Evolutionary conservation across 2,329 filamentous ascomycete species (phyloP), one percentile per base, ranked within the genome.

Genomic region (Pseudocercospora eumusae): DNA sequence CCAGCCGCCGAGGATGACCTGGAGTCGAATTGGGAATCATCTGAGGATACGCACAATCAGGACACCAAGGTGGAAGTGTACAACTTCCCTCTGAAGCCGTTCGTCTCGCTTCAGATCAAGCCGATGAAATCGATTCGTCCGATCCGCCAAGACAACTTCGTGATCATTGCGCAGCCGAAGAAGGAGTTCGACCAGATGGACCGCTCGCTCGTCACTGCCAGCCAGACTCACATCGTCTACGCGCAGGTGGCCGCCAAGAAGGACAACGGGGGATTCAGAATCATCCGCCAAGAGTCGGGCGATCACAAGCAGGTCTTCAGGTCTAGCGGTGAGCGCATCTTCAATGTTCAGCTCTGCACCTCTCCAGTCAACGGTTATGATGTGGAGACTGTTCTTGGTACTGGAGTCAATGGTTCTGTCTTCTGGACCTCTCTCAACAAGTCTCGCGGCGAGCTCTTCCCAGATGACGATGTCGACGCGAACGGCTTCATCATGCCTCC

Each of bases 101-200:
- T 96, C 83, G 93, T 96, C 67, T 90, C 93, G 20, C 95, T 99
- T 73, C 87, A 86, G 11, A 85, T 98, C 70, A 76, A 83, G 72
- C 74, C 75, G 20, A 77, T 78, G 81, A 86, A 74, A 80, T 84
- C 66, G 77, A 82, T 64, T 77, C 82, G 63, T 77, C 83, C 88
- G 3, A 88, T 98, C 75, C 88, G 89, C 40, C 86, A 91, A 61
- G 89, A 93, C 68, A 85, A 88, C 47, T 88, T 96, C 70, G 90
- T 96, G 82, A 92, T 96, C 70, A 95, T 99, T 73, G 93, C 95
- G 56, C 87, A 92, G 61, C 83, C 98, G 66, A 96, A 96, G 83
- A 98, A 98, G 79, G 92, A 96, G 4, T 98, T 98, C 71, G 95
- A 99, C 73, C 95, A 98, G 78, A 88, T 97, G 65, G 95, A 99